A percentile compares a stretch with the other conserved stretches of the same genome.
Evolutionary conservation across 73 alveolate genomes (phyloP).

Genomic region (Paramecium sexaurelia): DNA sequence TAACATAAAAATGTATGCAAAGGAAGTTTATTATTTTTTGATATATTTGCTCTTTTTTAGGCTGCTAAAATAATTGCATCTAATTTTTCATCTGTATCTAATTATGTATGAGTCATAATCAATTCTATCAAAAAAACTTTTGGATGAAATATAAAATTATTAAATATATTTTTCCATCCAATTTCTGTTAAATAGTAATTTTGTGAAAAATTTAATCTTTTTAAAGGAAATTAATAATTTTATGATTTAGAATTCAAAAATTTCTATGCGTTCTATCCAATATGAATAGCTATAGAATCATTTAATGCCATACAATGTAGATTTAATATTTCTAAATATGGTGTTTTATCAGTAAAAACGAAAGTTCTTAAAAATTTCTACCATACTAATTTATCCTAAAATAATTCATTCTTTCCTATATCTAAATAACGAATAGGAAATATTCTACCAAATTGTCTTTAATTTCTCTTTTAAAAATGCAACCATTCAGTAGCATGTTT

Average conservation of each 20-base stretch:
- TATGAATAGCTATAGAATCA: not conserved
- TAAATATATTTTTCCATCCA: slow-evolving; percentile 18
- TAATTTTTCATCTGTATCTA: slow-evolving; percentile 8
- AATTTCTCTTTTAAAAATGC: not conserved
- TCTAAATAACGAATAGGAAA: not conserved
- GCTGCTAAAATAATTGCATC: not conserved
- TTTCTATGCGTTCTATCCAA: not conserved
- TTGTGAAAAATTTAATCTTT: not conserved
- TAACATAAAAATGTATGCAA: slow-evolving; percentile 1
- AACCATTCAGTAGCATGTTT: slow-evolving; percentile 5
- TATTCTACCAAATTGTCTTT: not conserved
- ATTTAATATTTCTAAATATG: slow-evolving; percentile 27
- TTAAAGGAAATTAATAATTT: not conserved
- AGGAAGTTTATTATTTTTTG: not conserved
- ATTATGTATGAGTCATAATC: not conserved
- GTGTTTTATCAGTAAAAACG: slow-evolving; percentile 25
- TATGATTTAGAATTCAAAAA: not conserved
- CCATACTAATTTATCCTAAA: not conserved
- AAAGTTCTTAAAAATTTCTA: not conserved
- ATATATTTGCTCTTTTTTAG: not conserved
- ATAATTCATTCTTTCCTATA: slow-evolving; percentile 5
- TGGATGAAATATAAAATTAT: not conserved
- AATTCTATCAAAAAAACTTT: not conserved
- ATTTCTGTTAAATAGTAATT: slow-evolving; percentile 15
- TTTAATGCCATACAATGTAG: slow-evolving; percentile 8